Evolutionary conservation across 495 filamentous ascomycete genomes (phyloP).

Genomic region (Hyaloscypha variabilis): DNA sequence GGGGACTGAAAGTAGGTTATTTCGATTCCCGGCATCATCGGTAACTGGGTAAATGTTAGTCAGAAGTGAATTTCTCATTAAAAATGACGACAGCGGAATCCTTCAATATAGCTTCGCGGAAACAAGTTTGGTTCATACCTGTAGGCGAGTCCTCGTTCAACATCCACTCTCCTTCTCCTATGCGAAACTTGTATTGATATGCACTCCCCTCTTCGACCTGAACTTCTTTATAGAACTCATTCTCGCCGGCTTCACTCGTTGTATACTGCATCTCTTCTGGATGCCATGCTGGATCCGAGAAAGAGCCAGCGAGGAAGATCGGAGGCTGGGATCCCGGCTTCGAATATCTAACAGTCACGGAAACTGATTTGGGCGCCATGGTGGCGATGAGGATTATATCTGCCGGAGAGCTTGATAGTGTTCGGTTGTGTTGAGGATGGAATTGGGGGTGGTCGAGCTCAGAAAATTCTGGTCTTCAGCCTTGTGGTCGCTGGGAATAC

Average conservation of each 20-base stretch:
- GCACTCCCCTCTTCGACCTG: slow-evolving; percentile 45
- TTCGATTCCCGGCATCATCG: slow-evolving; percentile 58
- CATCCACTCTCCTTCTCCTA: slow-evolving; percentile 67
- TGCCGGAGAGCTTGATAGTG: neutral
- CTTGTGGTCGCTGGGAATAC: neutral
- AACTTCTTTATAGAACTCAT: slow-evolving; percentile 49
- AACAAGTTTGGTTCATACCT: slow-evolving; percentile 38
- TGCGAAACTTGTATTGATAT: slow-evolving; percentile 72
- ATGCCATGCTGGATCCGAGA: slow-evolving; percentile 66
- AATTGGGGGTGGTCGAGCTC: neutral
- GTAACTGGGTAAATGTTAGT: slow-evolving; percentile 38
- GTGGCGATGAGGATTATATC: slow-evolving; percentile 4
- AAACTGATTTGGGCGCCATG: slow-evolving; percentile 33
- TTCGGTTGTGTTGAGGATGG: neutral
- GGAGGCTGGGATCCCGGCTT: slow-evolving; percentile 59
- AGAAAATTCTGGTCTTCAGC: neutral
- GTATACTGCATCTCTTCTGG: slow-evolving; percentile 59
- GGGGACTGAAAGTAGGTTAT: slow-evolving; percentile 55
- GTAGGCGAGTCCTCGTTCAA: slow-evolving; percentile 56
- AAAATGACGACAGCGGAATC: neutral
- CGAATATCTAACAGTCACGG: slow-evolving; percentile 59
- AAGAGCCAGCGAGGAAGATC: slow-evolving; percentile 66
- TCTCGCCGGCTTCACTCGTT: slow-evolving; percentile 42
- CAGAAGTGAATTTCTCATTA: neutral
- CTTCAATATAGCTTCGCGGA: neutral